Evolutionary conservation across 495 filamentous ascomycete species (phyloP), one percentile per base, ranked within the genome.

Genomic region (Penicillium mononematosum): DNA sequence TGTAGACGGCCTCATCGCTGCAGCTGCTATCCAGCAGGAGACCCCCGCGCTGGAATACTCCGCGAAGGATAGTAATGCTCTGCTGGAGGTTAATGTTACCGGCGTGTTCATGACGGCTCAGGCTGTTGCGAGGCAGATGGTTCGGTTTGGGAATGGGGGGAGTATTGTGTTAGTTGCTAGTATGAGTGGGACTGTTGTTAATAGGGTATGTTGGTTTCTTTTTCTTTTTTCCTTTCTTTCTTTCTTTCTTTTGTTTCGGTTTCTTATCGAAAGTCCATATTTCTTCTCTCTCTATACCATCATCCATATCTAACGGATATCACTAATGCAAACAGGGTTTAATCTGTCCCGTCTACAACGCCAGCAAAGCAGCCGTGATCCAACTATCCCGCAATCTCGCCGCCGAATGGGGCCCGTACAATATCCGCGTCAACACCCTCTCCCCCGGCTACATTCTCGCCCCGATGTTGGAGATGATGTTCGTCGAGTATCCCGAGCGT

Each of bases 161-260:
- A 88, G 84, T 60, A 81, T 92, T 48, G 84, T 86, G 17, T 66
- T 92, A 63, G 87, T 91, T 66, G 89, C 84, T 7, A 86, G 83
- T 43, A 92, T 92, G 88, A 87, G 84, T 59, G 89, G 86, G 14
- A 86, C 82, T n/a, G 75, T 92, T 51, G 89, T 88, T 12, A 92
- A 92, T 64, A 50, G 74, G 20, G 76, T 74, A 67, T 20, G 66
- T 59, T 25, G 22, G 3, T 25, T 25, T 6, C 24, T 5, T 5
- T 24, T 5, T 36, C 12, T 32, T 4, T 14, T 5, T 34, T 36
- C n/a, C 24, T 9, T n/a, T 20, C 11, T 11, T 29, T 3, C 7
- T 24, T 29, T 29, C 27, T 27, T 27, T 27, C 5, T 27, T 7
- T 7, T 8, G 0, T 24, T 5, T 24, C 0, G 24, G 24, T 5